A percentile compares a stretch with the other conserved stretches of the same genome.
These are phyloP conservation scores for Cocos nucifera DNA, from an alignment of 176 grass and related monocot genomes.

Conservation along the genomic window DNA sequence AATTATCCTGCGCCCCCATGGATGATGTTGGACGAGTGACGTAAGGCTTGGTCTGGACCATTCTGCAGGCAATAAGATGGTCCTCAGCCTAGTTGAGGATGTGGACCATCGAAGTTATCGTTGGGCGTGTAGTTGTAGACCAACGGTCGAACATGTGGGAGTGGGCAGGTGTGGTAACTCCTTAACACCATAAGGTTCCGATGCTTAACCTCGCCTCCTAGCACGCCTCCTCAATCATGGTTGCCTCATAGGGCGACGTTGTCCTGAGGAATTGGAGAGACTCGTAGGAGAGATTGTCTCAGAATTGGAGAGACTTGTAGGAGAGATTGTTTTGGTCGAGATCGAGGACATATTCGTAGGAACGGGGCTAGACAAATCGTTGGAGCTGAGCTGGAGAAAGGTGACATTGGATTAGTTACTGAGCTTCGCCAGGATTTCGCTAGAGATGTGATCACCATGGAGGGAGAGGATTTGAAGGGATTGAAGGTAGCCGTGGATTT, in stretches of 20 bases:
- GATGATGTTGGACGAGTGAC: constrained; percentile 67
- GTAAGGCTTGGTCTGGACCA: constrained; percentile 68
- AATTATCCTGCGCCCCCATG: constrained; percentile 37
- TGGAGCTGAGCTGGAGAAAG: constrained; percentile 46
- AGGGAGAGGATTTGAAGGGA: constrained; percentile 68
- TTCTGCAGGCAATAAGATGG: constrained; percentile 82
- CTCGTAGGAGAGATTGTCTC: constrained; percentile 51
- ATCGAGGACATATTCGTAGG: constrained; percentile 63
- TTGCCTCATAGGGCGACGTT: constrained; percentile 29
- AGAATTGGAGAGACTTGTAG: constrained; percentile 38
- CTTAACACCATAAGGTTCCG: constrained; percentile 82
- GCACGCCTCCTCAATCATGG: too few species aligned
- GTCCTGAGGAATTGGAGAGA: constrained; percentile 27
- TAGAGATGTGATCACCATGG: constrained; percentile 48
- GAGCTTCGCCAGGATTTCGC: constrained; percentile 60
- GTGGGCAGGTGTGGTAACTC: constrained; percentile 81
- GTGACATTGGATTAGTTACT: constrained; percentile 87
- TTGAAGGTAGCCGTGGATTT: constrained; percentile 77
- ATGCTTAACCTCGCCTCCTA: constrained; percentile 85
- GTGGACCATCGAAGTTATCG: constrained; percentile 67
- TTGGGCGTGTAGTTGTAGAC: constrained; percentile 99
- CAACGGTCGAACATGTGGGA: constrained; percentile 69
- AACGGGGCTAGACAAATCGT: not conserved
- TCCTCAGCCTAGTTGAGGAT: too few species aligned
- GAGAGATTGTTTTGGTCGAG: constrained; percentile 64